Evolutionary conservation across 2,329 filamentous ascomycete genomes (phyloP), one percentile per base, ranked within the genome.

Genomic region (Beauveria sp.): DNA sequence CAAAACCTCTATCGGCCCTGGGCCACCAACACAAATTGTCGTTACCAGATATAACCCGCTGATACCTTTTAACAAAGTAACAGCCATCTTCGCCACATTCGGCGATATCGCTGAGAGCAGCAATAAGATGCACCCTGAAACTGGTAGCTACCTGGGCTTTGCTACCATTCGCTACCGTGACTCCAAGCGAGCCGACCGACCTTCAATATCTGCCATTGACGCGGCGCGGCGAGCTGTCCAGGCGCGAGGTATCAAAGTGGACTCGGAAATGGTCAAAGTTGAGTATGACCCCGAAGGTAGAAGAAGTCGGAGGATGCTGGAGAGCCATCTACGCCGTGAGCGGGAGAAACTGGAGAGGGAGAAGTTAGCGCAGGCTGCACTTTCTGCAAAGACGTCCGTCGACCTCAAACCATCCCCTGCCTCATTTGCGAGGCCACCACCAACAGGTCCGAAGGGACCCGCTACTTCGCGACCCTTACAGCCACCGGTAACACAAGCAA

Each of bases 31-130:
- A 2, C 91, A 96, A 72, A 86, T 99, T 54, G 88, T 98, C 4
- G 91, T 97, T 22, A 93, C 88, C n/a, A 91, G 92, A n/a, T 97
- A 97, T 72, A 95, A 98, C 74, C 93, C 93, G 7, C 79, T 98
- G 66, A 88, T 90, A 46, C 85, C 91, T 14, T 90, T 96, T 68
- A 83, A 86, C 61, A 90, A 91, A 68, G 83, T 96, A 56, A 85
- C 84, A 20, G 85, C 88, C 51, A 83, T 90, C 60, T 96, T 96
- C 72, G 85, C 88, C 20, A 85, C 84, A 3, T 96, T 89, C 75
- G 92, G 92, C 59, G 91, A 96, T 63, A 93, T 99, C 65, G 88
- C 89, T 50, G 89, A 93, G 70, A 89, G 96, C 68, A 92, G 91
- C 70, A 97, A 97, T 71, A 93, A 96, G 73, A 93, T 96, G 69